Evolutionary conservation across 1,139 yeast genomes (phyloP), one percentile per base, ranked within the genome.

Genomic region (Hemisphaericaspora lyxosophila): DNA sequence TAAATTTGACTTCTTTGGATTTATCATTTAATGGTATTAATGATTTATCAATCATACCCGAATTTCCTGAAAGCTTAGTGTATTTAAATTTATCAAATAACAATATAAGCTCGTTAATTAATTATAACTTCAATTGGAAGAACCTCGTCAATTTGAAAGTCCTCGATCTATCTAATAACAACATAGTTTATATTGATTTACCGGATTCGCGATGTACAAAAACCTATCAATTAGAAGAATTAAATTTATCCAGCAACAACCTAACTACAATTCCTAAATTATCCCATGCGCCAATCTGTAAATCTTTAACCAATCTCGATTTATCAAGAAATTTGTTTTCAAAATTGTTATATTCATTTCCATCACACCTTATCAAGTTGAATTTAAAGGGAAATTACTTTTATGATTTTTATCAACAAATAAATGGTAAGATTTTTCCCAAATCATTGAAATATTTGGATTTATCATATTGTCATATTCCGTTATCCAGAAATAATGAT

Each of bases 21-120:
- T 46, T 59, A 22, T 57, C 62, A 12, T 55, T 50, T 38, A 58
- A 58, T 28, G 46, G 45, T 26, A 38, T 60, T 11, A 43, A 41
- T 14, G 54, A 48, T 27, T 33, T 46, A 5, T 27, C 45, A 3
- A 38, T 36, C 8, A 41, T 54, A 4, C 22, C 35, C 3, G 19
- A 34, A 4, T 48, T 57, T 23, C 62, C 61, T 2, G 16, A 39
- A 1, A 37, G 43, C 23, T 42, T 62, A 22, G 36, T 44, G 22
- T 34, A 47, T 4, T 42, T 62, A 26, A 49, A 60, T 36, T 45
- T 61, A 15, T 56, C 66, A 5, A 59, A 61, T 40, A 62, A 62
- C 34, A 49, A 43, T 19, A 36, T 53, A 14, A 33, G 49, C 12
- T 36, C 30, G 11, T 13, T 51, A 1, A 42, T 35, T 22, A 40